Evolutionary conservation across 768 basidiomycete genomes (phyloP), one percentile per base, ranked within the genome.

Genomic region (Zangia roseola): DNA sequence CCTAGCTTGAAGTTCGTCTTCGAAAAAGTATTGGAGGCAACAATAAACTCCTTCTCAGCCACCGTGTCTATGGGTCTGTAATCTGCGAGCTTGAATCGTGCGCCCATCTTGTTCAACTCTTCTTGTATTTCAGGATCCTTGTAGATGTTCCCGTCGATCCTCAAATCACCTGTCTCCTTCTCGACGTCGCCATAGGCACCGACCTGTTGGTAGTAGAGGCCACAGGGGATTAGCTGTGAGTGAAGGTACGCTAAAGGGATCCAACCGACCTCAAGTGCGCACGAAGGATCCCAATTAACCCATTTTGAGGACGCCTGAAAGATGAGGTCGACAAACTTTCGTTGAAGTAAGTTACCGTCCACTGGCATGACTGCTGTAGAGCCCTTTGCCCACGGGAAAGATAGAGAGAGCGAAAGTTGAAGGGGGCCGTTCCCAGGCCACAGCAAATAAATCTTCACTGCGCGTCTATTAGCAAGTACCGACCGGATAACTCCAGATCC

Each of bases 281-380:
- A 54, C 9, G 60, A 61, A 0, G 70, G 69, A 35, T 72, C 68
- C 70, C 71, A 71, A 36, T 64, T 72, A 21, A 68, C 67, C 66
- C 64, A 71, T 50, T 71, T 71, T 19, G 63, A 67, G 12, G 69
- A 67, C 4, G 41, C 45, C 3, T 35, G 19, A 9, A 39, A 57
- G 30, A 72, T 67, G n/a, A 72, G 65, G 36, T 71, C 70, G 28
- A 70, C 60, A 53, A 58, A 71, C 49, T 71, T 72, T 2, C 30
- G 31, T 6, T 31, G 31, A 31, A 31, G 31, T 31, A 31, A 31
- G 14, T 31, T 14, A n/a, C n/a, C n/a, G n/a, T n/a, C n/a, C n/a
- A n/a, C n/a, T n/a, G n/a, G n/a, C n/a, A n/a, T n/a, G n/a, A n/a
- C 26, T 26, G 26, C 4, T 10, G 10, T 10, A 10, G 10, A 26